These are phyloP conservation scores for Primulina huaijiensis DNA, from an alignment of 257 asterid species.

Conservation along the genomic window DNA sequence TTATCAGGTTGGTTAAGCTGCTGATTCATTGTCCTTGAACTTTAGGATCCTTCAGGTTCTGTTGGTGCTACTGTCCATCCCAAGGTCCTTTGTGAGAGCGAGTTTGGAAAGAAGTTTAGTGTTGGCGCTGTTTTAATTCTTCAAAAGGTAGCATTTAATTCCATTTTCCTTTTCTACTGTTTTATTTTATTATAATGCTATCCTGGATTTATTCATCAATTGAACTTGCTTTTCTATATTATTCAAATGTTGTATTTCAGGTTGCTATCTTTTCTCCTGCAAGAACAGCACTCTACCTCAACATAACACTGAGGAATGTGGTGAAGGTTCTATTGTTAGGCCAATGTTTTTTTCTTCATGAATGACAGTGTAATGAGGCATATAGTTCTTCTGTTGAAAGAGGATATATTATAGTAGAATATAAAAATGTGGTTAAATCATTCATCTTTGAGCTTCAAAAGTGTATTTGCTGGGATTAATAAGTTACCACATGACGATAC, in stretches of 20 bases:
- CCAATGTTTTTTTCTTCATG: neutral
- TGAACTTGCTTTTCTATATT: conserved; percentile 8
- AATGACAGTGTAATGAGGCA: neutral
- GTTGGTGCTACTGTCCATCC: conserved; percentile 81
- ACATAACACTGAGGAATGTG: conserved; percentile 65
- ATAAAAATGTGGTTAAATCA: too few species aligned
- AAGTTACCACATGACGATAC: neutral
- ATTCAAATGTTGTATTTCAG: conserved; percentile 45
- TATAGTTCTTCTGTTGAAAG: neutral
- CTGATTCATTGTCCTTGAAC: conserved; percentile 30
- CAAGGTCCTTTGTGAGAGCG: conserved; percentile 56
- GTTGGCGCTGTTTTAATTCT: conserved; percentile 74
- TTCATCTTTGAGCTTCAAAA: neutral
- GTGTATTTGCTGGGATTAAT: neutral
- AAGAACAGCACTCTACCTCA: conserved; percentile 65
- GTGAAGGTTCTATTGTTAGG: conserved; percentile 43
- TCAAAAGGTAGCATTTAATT: conserved; percentile 51
- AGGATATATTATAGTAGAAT: neutral
- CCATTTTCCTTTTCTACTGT: conserved; percentile 18
- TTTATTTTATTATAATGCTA: conserved; percentile 1
- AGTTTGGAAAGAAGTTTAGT: conserved; percentile 52
- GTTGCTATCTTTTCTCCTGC: conserved; percentile 73
- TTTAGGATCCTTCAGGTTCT: conserved; percentile 89
- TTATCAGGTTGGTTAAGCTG: conserved; percentile 15
- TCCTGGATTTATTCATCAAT: conserved; percentile 10